These are phyloP conservation scores for Thalassia testudinum DNA, from an alignment of 116 monocot genomes.

Conservation along the genomic window DNA sequence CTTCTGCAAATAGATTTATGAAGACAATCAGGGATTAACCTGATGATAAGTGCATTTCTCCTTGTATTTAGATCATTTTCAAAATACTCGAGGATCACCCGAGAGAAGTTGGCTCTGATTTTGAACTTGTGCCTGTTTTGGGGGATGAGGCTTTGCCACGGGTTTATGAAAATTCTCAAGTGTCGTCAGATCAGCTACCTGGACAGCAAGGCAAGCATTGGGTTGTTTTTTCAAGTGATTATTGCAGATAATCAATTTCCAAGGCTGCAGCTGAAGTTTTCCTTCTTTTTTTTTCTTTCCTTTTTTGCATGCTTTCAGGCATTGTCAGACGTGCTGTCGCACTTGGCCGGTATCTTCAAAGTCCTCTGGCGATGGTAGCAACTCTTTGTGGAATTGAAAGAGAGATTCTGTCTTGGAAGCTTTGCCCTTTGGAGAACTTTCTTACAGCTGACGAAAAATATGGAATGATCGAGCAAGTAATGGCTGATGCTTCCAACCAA, in stretches of 20 bases:
- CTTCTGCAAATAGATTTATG: neutral
- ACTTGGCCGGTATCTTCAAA: slow-evolving; percentile 82
- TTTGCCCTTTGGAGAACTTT: slow-evolving; percentile 65
- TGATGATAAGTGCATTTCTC: neutral
- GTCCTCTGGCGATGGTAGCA: slow-evolving; percentile 91
- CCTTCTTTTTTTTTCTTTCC: neutral
- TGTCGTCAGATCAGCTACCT: slow-evolving; percentile 87
- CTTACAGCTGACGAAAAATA: slow-evolving; percentile 84
- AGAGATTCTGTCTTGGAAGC: slow-evolving; percentile 96
- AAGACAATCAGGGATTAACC: neutral
- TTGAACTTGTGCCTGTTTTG: slow-evolving; percentile 52
- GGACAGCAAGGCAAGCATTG: slow-evolving; percentile 63
- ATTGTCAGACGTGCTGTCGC: slow-evolving; percentile 93
- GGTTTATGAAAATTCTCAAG: slow-evolving; percentile 73
- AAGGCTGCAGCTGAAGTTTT: neutral
- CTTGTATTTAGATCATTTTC: slow-evolving; percentile 11
- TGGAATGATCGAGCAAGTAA: slow-evolving; percentile 88
- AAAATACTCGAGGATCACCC: slow-evolving; percentile 86
- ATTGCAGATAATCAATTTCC: too few species aligned
- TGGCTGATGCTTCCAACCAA: slow-evolving; percentile 95
- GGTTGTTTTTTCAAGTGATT: neutral
- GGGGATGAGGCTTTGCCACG: slow-evolving; percentile 84
- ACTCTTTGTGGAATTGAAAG: slow-evolving; percentile 88
- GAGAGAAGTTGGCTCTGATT: slow-evolving; percentile 52
- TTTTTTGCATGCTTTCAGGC: slow-evolving; percentile 30